Conservation (phyloP, 306 rosid genomes). For the Quercus engelmannii region DNA sequence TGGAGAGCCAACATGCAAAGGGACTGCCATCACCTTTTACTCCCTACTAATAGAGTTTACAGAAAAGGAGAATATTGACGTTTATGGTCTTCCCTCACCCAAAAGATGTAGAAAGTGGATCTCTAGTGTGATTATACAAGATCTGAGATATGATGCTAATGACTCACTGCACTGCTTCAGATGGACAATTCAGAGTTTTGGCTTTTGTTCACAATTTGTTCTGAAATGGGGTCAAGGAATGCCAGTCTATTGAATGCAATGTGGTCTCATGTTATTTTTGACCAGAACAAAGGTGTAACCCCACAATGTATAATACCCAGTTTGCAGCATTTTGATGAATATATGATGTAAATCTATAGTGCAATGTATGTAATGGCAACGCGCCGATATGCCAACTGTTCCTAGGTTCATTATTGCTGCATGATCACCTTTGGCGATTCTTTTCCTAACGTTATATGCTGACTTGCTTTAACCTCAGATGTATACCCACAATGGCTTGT, state of each 20-base stretch:
- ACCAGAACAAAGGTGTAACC: constrained; percentile 8
- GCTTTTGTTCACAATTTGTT: constrained; percentile 4
- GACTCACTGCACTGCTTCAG: not conserved
- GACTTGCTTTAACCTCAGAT: not conserved
- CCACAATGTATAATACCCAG: not conserved
- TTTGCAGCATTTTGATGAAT: not conserved
- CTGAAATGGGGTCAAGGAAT: constrained; percentile 2
- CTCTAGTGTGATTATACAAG: not conserved
- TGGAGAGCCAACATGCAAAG: constrained; percentile 98
- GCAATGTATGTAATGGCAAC: not conserved
- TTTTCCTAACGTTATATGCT: not conserved
- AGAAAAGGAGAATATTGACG: not conserved
- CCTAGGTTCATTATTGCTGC: not conserved
- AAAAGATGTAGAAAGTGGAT: not conserved
- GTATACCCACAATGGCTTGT: not conserved
- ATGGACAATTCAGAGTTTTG: constrained; percentile 6
- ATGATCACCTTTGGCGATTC: not conserved
- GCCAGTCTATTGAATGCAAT: not conserved
- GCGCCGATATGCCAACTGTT: not conserved
- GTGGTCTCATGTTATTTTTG: not conserved
- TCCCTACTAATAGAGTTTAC: constrained; percentile 21
- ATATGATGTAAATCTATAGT: constrained; percentile 17
- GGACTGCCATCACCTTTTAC: constrained; percentile 59
- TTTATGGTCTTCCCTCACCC: not conserved
- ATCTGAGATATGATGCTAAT: not conserved